A percentile compares a stretch with the other conserved stretches of the same genome.
Conservation (phyloP, 306 rosid species). For the Arachis stenosperma region DNA sequence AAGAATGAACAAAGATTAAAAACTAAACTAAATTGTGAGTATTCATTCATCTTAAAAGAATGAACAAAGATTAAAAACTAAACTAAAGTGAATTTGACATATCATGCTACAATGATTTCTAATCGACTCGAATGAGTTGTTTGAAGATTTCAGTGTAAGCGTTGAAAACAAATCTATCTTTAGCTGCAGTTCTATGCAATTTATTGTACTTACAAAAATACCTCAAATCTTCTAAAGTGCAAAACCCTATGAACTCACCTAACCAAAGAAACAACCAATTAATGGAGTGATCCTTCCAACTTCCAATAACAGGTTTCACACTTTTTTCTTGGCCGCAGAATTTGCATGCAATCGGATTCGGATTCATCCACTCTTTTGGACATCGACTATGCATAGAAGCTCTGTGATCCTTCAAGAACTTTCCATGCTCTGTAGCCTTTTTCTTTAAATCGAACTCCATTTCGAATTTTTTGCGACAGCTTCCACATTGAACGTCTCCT, state of each 20-base stretch:
- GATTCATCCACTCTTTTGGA: conserved; percentile 45
- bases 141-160: conserved; percentile 45
- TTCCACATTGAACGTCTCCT: conserved; percentile 50
- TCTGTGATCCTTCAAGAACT: not conserved
- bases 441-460: conserved; percentile 15
- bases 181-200: conserved; percentile 64
- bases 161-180: conserved; percentile 59
- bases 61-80: no score
- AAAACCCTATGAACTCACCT: conserved; percentile 55
- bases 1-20: no score
- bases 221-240: conserved; percentile 57
- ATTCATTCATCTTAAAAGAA: no score
- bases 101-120: no score
- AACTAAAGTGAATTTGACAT: no score
- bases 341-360: conserved; percentile 39
- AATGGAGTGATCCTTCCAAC: conserved; percentile 37
- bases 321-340: conserved; percentile 42
- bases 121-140: no score
- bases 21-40: no score
- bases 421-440: not conserved
- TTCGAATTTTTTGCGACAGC: conserved; percentile 36
- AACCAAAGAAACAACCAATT: conserved; percentile 71
- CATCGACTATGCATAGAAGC: conserved; percentile 46
- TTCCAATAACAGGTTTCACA: conserved; percentile 42
- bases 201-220: conserved; percentile 63